These are phyloP conservation scores for Monilinia vaccinii-corymbosi DNA, from an alignment of 2,329 filamentous ascomycete genomes.

Conservation along the genomic window DNA sequence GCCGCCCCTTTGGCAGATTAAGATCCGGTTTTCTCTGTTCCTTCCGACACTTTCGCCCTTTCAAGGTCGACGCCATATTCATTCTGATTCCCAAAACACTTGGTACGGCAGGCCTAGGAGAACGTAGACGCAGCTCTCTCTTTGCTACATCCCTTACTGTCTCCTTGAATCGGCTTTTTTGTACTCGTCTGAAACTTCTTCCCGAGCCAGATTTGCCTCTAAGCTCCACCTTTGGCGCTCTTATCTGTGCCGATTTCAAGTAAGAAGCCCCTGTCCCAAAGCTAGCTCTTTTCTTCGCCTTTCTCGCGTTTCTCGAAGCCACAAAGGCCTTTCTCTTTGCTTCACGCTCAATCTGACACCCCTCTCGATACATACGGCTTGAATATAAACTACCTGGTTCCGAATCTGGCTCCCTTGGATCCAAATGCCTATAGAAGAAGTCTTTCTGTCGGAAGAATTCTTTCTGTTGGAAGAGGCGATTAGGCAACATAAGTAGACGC, in stretches of 20 bases:
- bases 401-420: not conserved
- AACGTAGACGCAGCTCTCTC: not conserved
- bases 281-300: not conserved
- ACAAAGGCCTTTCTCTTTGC: not conserved
- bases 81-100: not conserved
- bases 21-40: not conserved
- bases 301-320: not conserved
- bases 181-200: not conserved
- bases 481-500: not conserved
- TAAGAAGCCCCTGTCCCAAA: not conserved
- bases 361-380: not conserved
- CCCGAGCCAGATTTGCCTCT: not conserved
- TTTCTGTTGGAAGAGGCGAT: not conserved
- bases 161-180: not conserved
- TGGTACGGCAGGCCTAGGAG: not conserved
- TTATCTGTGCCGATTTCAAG: not conserved
- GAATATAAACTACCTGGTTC: too few relatives aligned
- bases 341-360: not conserved
- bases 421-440: not conserved
- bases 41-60: too few relatives aligned
- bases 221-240: not conserved
- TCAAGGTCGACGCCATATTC: too few relatives aligned
- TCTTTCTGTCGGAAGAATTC: too few relatives aligned
- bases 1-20: not conserved
- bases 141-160: not conserved